phyloP scores from a whole-genome alignment of 2,329 filamentous ascomycete species.

The Penicillium sp. region DNA sequence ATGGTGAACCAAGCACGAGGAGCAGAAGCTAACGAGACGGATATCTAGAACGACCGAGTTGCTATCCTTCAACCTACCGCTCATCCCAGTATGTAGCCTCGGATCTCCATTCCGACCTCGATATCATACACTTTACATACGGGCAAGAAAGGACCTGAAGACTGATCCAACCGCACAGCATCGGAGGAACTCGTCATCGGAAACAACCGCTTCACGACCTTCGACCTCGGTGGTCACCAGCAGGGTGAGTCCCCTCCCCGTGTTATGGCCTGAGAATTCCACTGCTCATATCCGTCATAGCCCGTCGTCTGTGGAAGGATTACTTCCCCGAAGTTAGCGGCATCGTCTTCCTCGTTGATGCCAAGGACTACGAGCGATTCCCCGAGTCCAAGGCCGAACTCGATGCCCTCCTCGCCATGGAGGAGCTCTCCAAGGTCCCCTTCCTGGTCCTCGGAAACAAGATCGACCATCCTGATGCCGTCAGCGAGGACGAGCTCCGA shows the following conservation, averaged over 20 bases:
- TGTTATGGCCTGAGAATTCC: background rate
- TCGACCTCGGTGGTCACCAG: constrained; percentile 91
- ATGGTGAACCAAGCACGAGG: background rate
- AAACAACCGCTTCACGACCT: constrained; percentile 92
- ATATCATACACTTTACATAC: background rate
- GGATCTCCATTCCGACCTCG: background rate
- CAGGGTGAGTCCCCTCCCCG: constrained; percentile 65
- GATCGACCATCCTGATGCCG: constrained; percentile 96
- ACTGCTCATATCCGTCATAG: constrained; percentile 37
- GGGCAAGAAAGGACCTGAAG: background rate
- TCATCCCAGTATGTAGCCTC: constrained; percentile 74
- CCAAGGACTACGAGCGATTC: constrained; percentile 95
- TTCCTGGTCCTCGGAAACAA: constrained; percentile 98
- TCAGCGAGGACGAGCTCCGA: constrained; percentile 93
- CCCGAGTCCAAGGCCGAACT: constrained; percentile 95
- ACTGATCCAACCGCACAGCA: constrained; percentile 54
- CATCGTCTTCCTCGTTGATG: constrained; percentile 97
- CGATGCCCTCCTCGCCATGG: constrained; percentile 93
- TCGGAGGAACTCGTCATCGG: constrained; percentile 92
- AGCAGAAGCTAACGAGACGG: constrained; percentile 3
- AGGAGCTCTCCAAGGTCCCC: constrained; percentile 92
- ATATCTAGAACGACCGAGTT: constrained; percentile 80
- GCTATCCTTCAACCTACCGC: constrained; percentile 89
- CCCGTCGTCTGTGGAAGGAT: constrained; percentile 92
- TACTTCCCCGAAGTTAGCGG: constrained; percentile 97